These are phyloP conservation scores for Eucalyptus sp. DNA, from an alignment of 345 rosid species.

Conservation along the genomic window DNA sequence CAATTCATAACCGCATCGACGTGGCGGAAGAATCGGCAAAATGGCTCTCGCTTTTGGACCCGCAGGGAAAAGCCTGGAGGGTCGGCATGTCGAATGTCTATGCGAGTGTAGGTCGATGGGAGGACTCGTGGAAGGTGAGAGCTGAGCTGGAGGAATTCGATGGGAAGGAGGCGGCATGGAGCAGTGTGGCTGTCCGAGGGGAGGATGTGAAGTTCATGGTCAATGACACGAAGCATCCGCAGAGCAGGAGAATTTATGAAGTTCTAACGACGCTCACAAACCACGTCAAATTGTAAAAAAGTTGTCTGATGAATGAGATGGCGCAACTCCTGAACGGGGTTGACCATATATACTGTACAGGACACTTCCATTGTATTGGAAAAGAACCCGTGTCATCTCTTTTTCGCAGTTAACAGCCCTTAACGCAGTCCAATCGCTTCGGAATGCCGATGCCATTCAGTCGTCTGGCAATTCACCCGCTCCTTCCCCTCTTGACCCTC, in stretches of 20 bases:
- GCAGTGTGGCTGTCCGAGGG: constrained; percentile 12
- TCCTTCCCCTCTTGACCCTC: neutral
- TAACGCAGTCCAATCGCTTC: neutral
- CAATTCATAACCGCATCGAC: neutral
- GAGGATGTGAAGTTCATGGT: constrained; percentile 8
- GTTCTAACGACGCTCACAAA: neutral
- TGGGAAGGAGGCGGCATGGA: constrained; percentile 21
- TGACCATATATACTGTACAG: neutral
- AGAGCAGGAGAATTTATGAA: constrained; percentile 3
- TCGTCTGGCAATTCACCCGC: neutral
- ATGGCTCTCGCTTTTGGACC: constrained; percentile 5
- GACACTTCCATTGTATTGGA: neutral
- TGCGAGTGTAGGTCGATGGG: constrained; percentile 16
- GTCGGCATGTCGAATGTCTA: constrained; percentile 16
- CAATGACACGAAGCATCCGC: constrained; percentile 15
- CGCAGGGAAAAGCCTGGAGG: constrained; percentile 8
- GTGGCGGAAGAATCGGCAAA: constrained; percentile 7
- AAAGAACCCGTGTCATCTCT: neutral
- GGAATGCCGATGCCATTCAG: neutral
- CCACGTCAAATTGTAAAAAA: neutral
- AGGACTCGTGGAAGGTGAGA: constrained; percentile 8
- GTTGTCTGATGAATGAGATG: neutral
- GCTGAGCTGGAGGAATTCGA: neutral
- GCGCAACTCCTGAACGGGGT: neutral
- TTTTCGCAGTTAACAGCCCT: neutral